Evolutionary conservation across 108 stramenopile genomes (phyloP).

Genomic region (Heterococcus sp.): DNA sequence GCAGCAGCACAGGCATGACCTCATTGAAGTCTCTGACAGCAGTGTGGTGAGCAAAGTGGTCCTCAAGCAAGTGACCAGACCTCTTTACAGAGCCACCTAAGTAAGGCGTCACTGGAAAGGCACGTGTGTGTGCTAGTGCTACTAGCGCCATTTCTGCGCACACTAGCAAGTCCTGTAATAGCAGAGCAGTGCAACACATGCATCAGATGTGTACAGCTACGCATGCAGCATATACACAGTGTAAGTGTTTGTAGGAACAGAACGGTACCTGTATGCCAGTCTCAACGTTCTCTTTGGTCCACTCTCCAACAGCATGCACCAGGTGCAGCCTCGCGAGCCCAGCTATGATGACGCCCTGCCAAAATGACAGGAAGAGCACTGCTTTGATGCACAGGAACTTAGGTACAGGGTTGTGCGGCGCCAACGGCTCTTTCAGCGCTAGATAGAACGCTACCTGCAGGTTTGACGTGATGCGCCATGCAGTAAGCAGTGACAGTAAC

Average conservation of each 20-base stretch:
- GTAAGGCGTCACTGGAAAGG: conserved; percentile 48
- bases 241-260: too few species aligned
- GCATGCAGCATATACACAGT: too few species aligned
- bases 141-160: conserved; percentile 56
- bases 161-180: conserved; percentile 46
- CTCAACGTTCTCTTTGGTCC: conserved; percentile 42
- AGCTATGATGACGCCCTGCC: conserved; percentile 54
- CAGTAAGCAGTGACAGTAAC: too few species aligned
- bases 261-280: conserved; percentile 24
- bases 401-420: conserved; percentile 49
- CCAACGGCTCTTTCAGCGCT: conserved; percentile 45
- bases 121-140: conserved; percentile 46
- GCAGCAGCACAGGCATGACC: conserved; percentile 48
- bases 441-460: conserved; percentile 37
- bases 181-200: too few species aligned
- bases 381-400: conserved; percentile 64
- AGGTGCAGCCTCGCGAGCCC: conserved; percentile 23
- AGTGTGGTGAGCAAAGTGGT: conserved; percentile 50
- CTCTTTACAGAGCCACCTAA: conserved; percentile 29
- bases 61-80: conserved; percentile 43
- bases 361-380: conserved; percentile 54
- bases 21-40: conserved; percentile 58
- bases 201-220: too few species aligned
- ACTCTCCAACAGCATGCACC: conserved; percentile 36
- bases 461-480: too few species aligned